These are phyloP conservation scores for Aurantiochytrium sp. DNA, from an alignment of 108 stramenopile genomes.

Conservation along the genomic window DNA sequence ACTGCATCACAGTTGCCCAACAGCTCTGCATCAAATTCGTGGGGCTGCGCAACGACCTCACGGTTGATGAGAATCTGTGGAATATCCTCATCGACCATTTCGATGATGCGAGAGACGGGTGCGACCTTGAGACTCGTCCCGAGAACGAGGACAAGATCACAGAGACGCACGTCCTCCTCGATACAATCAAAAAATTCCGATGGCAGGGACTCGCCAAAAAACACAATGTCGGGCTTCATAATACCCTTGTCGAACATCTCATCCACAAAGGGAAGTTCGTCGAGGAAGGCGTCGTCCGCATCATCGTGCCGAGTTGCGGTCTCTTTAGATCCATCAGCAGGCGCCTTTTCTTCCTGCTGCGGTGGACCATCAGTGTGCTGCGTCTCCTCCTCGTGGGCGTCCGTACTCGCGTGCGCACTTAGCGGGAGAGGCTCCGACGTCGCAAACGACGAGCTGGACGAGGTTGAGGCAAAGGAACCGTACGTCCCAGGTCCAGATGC, in stretches of 20 bases:
- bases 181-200: slow-evolving; percentile 1
- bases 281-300: neutral
- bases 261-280: neutral
- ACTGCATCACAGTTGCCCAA: slow-evolving; percentile 24
- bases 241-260: slow-evolving; percentile 25
- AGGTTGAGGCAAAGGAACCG: no score
- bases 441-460: no score
- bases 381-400: no score
- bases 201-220: slow-evolving; percentile 50
- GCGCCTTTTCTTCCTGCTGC: no score
- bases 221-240: slow-evolving; percentile 51
- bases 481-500: no score
- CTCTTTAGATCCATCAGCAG: no score
- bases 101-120: slow-evolving; percentile 57
- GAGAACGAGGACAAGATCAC: slow-evolving; percentile 41
- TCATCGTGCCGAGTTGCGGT: no score
- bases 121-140: slow-evolving; percentile 62
- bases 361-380: no score
- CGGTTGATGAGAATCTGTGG: slow-evolving; percentile 40
- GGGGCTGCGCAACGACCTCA: slow-evolving; percentile 29
- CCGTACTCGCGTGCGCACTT: no score
- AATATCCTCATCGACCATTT: slow-evolving; percentile 24
- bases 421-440: no score
- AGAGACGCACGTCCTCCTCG: slow-evolving; percentile 29
- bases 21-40: slow-evolving; percentile 34